Evolutionary conservation across 148 eudicot species (phyloP), one percentile per base, ranked within the genome.

Genomic region (Chenopodium quinoa): DNA sequence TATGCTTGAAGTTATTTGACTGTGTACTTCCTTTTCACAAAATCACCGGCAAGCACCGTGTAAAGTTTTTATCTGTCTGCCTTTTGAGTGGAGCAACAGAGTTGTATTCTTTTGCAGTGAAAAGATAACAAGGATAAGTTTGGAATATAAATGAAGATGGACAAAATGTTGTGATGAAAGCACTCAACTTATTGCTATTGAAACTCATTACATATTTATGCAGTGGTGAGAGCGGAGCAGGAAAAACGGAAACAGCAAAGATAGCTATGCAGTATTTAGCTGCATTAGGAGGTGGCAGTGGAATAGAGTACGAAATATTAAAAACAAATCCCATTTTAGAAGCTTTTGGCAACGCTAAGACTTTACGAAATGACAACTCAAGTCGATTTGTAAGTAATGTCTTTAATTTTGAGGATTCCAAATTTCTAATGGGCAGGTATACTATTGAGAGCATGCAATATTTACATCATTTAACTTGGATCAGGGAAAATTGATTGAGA

Each of bases 221-320:
- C 91, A 96, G 97, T 84, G 98, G 99, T 58, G 99, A 96, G 88
- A 96, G 99, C 86, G 99, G 99, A 84, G 97, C 99, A 14, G 99
- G 99, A 71, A 96, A 96, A 83, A 96, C 99, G 23, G 99, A 96
- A 85, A 96, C 99, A 70, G 99, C 99, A 78, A 96, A 96, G 89
- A 96, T 96, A 84, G 97, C 99, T 72, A 96, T 96, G 99, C 98
- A 96, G 83, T 96, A 96, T 88, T 88, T 96, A 91, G 99, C 99
- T 85, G 91, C 99, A 52, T 89, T 96, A 52, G 98, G 99, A 82
- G 99, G 99, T 66, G 99, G 97, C 76, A 93, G 92, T 87, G 99
- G 99, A 74, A 96, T 96, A 86, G 99, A 93, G 83, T 89, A 90
- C 80, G 97, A 96, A 80, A 92, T 96, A 84, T 72, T 96, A 79